phyloP scores from a whole-genome alignment of 441 rosid species.

The Eutrema salsugineum region DNA sequence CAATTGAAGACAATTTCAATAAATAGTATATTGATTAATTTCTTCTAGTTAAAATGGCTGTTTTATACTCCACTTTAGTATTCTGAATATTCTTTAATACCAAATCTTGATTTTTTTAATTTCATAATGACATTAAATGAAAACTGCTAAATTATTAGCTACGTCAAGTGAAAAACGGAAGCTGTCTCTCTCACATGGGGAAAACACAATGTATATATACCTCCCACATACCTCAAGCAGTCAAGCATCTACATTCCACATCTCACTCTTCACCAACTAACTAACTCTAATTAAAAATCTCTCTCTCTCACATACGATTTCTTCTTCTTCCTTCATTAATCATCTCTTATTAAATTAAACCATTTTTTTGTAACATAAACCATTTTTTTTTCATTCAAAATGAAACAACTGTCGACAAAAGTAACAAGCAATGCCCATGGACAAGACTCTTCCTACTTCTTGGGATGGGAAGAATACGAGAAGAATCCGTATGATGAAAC shows the following conservation, averaged over 20 bases:
- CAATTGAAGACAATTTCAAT: neutral
- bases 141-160: neutral
- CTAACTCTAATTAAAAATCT: slow-evolving; percentile 11
- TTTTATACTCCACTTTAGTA: too few species aligned
- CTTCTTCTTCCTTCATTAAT: neutral
- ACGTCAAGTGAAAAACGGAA: slow-evolving; percentile 11
- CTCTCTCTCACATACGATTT: neutral
- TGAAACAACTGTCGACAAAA: slow-evolving; percentile 62
- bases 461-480: slow-evolving; percentile 91
- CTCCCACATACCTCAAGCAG: slow-evolving; percentile 14
- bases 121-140: neutral
- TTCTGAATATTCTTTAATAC: neutral
- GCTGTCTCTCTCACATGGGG: slow-evolving; percentile 22
- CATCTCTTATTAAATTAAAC: neutral
- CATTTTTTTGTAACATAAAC: too few species aligned
- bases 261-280: slow-evolving; percentile 21
- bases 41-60: too few species aligned
- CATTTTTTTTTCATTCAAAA: neutral
- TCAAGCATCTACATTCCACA: slow-evolving; percentile 15
- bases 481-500: slow-evolving; percentile 68
- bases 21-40: too few species aligned
- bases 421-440: slow-evolving; percentile 77
- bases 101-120: neutral
- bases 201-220: neutral
- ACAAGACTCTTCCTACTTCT: slow-evolving; percentile 87